phyloP scores from a whole-genome alignment of 176 grass and related monocot species.

The Lolium multiflorum region DNA sequence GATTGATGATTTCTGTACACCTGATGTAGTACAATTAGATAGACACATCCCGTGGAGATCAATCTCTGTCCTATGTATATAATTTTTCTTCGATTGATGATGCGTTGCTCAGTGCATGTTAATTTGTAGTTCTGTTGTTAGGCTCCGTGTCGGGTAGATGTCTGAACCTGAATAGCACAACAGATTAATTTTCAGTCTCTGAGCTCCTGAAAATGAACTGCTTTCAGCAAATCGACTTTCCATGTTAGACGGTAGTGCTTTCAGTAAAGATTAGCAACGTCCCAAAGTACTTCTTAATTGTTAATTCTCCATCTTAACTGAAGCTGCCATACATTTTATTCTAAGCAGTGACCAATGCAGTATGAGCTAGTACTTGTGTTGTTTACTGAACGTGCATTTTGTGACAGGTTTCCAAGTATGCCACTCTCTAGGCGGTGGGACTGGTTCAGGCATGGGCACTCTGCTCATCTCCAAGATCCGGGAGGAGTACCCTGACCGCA shows the following conservation, averaged over 20 bases:
- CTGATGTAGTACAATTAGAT: neutral
- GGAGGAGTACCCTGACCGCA: constrained; percentile 69
- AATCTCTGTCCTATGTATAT: neutral
- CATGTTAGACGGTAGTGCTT: neutral
- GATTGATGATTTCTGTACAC: too few relatives aligned
- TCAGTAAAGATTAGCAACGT: neutral
- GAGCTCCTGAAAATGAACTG: neutral
- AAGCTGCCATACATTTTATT: neutral
- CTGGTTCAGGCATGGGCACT: constrained; percentile 60
- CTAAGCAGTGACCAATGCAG: neutral
- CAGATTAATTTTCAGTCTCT: too few relatives aligned
- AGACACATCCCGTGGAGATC: neutral
- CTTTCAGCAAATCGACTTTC: neutral
- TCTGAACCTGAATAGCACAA: neutral
- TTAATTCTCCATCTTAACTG: neutral
- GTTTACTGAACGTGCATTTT: neutral
- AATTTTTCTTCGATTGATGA: neutral
- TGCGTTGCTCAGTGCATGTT: neutral
- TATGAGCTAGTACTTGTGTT: neutral
- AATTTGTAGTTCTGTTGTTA: neutral
- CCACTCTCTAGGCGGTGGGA: constrained; percentile 65
- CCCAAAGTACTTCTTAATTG: too few relatives aligned
- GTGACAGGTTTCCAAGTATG: constrained; percentile 72
- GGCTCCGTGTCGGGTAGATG: neutral
- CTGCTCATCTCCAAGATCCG: constrained; percentile 72